phyloP scores from a whole-genome alignment of 805 yeast genomes.

The Candida pseudofarinosa region DNA sequence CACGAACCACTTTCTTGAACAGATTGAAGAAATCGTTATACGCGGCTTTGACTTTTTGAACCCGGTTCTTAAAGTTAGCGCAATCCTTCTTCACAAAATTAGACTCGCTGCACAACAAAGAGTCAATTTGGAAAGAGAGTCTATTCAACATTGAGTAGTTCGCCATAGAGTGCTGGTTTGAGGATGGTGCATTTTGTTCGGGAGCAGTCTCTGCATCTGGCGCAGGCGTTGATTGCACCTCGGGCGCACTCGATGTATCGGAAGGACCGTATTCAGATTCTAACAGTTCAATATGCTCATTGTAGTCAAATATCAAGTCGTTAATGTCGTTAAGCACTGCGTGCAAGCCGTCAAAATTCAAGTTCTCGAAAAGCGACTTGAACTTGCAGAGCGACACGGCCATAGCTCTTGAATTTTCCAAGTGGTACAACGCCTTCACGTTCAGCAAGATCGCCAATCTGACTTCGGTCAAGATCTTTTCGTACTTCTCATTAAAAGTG shows the following conservation, averaged over 20 bases:
- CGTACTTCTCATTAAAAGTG: constrained; percentile 4
- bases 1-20: constrained; percentile 3
- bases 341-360: constrained; percentile 6
- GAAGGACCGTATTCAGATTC: not conserved
- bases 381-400: constrained; percentile 9
- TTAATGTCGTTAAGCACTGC: constrained; percentile 7
- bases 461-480: constrained; percentile 3
- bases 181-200: not conserved
- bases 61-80: constrained; percentile 2
- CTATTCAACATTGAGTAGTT: constrained; percentile 3
- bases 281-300: constrained; percentile 4
- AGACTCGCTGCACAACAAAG: constrained; percentile 4
- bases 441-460: constrained; percentile 10
- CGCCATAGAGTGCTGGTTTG: not conserved
- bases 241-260: not conserved
- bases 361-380: constrained; percentile 5
- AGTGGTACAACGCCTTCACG: constrained; percentile 5
- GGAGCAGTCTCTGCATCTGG: not conserved
- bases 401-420: constrained; percentile 14
- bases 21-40: constrained; percentile 9
- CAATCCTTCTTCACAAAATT: constrained; percentile 9
- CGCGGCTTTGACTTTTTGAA: constrained; percentile 7
- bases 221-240: too few relatives aligned
- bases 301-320: constrained; percentile 11
- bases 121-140: constrained; percentile 4